Conservation (phyloP, 352 stramenopile species). For the Phytophthora quininea region DNA sequence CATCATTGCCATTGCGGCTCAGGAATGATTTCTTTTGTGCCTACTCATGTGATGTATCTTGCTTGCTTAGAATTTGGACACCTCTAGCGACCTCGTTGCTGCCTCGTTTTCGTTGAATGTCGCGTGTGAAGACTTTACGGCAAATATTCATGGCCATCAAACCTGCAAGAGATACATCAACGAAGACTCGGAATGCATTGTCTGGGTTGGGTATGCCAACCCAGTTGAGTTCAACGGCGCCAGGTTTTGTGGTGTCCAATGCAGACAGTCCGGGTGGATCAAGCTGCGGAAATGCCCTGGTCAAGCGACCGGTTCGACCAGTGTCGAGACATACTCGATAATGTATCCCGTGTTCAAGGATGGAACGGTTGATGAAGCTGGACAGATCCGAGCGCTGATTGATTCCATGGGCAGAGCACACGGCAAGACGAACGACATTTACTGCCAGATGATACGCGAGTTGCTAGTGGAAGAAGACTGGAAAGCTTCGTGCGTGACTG, state of each 20-base stretch:
- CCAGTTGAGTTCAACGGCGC: constrained; percentile 37
- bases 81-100: not conserved
- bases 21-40: not conserved
- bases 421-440: constrained; percentile 28
- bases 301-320: constrained; percentile 9
- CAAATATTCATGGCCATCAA: constrained; percentile 40
- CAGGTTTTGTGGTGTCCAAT: constrained; percentile 35
- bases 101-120: constrained; percentile 16
- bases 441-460: constrained; percentile 35
- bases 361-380: constrained; percentile 35
- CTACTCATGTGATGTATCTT: not conserved
- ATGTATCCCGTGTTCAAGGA: constrained; percentile 46
- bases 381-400: constrained; percentile 25
- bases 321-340: constrained; percentile 53
- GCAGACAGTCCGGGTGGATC: constrained; percentile 34
- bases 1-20: not conserved
- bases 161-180: constrained; percentile 45
- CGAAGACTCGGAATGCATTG: constrained; percentile 34
- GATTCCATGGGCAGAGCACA: constrained; percentile 33
- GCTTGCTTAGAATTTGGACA: not conserved
- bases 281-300: constrained; percentile 8
- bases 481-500: constrained; percentile 16
- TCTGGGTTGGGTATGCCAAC: constrained; percentile 42
- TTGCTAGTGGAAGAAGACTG: constrained; percentile 47
- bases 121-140: constrained; percentile 17